Evolutionary conservation across 2,329 filamentous ascomycete species (phyloP), one percentile per base, ranked within the genome.

Genomic region (Colletotrichum costaricense): DNA sequence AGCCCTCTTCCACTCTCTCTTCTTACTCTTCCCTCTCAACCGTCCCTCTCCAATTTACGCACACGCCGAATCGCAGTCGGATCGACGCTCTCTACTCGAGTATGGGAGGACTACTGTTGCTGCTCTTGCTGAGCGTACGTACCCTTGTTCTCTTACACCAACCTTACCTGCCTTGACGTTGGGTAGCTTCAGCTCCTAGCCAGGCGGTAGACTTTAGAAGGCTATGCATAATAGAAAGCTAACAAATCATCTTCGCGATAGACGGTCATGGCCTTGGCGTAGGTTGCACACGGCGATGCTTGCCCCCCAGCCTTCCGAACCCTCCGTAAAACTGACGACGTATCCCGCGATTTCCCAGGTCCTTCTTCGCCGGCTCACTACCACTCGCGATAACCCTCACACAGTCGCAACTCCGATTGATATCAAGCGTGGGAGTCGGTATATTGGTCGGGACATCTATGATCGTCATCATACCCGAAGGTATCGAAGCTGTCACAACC

Each of bases 391-490:
- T 99, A 87, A 91, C 93, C 70, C 89, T 99, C 30, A 96, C 95
- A 35, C 92, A 93, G 73, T 94, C 95, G 56, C 95, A 98, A 82
- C 86, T 98, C 70, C 93, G 96, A 80, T 86, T 98, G 63, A 94
- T 98, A 80, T 97, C 96, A 26, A 95, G 95, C 70, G 90, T 98
- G 81, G 97, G 97, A 66, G 95, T 98, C 82, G 97, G 97, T 57
- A 93, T 99, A 64, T 87, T 99, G 9, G 95, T 99, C 19, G 97
- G 97, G 46, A 98, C 97, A 33, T 96, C 96, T 1, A 89, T 99
- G 76, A 96, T 98, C 76, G 95, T 99, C 38, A 98, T 99, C 80
- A 98, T 99, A 78, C 97, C 97, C 1, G 97, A 99, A 83, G 97
- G 97, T 49, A 93, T 98, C 73, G 95, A 98, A 81, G 96, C 97